Base-by-base conservation (phyloP, 768 basidiomycete species). In the Baorangia bicolor region DNA sequence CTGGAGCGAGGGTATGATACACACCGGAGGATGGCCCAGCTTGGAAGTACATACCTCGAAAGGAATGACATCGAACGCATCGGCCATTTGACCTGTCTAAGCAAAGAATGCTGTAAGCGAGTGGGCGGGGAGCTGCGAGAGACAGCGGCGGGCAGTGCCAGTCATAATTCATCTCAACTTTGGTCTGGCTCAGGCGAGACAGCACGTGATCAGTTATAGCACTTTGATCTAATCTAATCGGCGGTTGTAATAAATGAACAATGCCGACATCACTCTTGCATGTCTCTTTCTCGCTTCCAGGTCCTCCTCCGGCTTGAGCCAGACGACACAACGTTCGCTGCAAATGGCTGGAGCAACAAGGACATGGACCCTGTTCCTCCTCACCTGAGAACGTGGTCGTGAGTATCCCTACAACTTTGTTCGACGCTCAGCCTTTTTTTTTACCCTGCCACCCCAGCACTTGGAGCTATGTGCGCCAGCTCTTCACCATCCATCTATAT, bases 61-160 rank as follows among this genome's bases (percentile, higher is more conserved):
- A 35, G 91, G 92, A 69, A 93, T 92, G 58, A 92, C 87, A 77
- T 93, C 91, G 70, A 93, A 93, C 20, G 90, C 82, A 70, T 89
- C 87, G 40, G 86, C 84, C 74, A 75, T 73, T 39, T 49, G 13
- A 12, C 35, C 6, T 33, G 34, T 45, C 27, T 45, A 21, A 39
- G 21, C 18, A 10, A 28, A n/a, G 9, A 23, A 30, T 7, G 31
- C 9, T 34, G 39, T 43, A 21, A 33, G 33, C 31, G 27, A 45
- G 13, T 7, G 45, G 5, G 53, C 42, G 40, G 43, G 49, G 35
- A 33, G 57, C 30, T 48, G 44, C 49, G 38, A 42, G 48, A n/a
- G 50, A 39, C 48, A 35, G 51, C 37, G 43, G 44, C 27, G 33
- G 47, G 39, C n/a, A 10, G 56, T 41, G 44, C 41, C 37, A 39